Base-by-base conservation (phyloP, 176 grass and related monocot genomes). In the Raddia guianensis region DNA sequence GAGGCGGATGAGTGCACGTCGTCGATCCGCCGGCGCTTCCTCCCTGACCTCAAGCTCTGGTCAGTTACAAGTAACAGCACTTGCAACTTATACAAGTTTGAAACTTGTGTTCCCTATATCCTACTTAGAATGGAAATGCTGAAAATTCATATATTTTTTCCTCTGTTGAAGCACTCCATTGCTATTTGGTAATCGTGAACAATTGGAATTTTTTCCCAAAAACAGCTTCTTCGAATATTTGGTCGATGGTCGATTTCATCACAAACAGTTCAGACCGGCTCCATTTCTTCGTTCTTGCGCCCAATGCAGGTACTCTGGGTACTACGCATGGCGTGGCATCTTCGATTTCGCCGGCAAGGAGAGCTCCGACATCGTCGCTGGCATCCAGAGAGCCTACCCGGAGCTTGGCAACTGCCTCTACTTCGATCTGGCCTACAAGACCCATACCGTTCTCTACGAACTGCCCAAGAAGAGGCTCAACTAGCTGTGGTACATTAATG, bases 401-500 rank as follows among this genome's bases (percentile, higher is more conserved):
- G 86, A 98, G 58, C 82, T 98, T 51, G 92, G 88, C 9, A 82
- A 48, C 56, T 98, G 90, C 71, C 78, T 95, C 49, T 98, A 98
- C 86, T 98, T 95, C 84, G 90, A 98, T 61, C 75, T 95, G n/a
- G 96, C 84, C 14, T 5, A 60, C 63, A 83, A 77, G 72, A 95
- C 96, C 1, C 96, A 98, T 64, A 68, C 65, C 60, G 92, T 98
- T 61, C 88, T 98, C 61, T 95, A 98, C 68, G 92, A 95, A 75
- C 32, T 98, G 82, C 86, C 82, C 18, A 56, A 87, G 32, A 89
- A 84, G 37, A 87, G 86, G 66, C 86, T 95, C 42, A 98, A 93
- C 82, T 98, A 90, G 96, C 79, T 98, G 53, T 95, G 96, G 92
- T 98, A 98, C 75, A 89, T 93, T 54, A 93, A 95, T 62, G 75